Percentiles rank a stretch among this genome's conserved stretches.
Conservation (phyloP, 2,329 filamentous ascomycete species). For the Davidsoniella virescens region DNA sequence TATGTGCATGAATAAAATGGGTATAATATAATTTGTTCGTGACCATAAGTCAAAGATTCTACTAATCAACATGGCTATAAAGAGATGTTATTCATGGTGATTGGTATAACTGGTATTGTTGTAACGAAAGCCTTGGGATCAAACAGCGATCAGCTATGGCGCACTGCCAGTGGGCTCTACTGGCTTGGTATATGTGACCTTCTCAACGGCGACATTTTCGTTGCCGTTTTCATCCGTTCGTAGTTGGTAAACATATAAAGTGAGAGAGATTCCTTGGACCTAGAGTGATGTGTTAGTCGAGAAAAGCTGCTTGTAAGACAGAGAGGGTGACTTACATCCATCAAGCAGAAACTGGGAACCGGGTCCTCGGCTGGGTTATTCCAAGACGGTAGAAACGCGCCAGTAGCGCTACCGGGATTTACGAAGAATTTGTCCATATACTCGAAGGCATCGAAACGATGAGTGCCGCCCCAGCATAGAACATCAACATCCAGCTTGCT, state of each 20-base stretch:
- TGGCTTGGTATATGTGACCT: conserved; percentile 72
- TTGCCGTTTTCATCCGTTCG: conserved; percentile 60
- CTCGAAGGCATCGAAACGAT: conserved; percentile 54
- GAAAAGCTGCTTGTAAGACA: not conserved
- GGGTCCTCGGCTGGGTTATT: conserved; percentile 50
- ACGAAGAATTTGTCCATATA: conserved; percentile 63
- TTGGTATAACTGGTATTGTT: not conserved
- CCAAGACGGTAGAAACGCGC: conserved; percentile 44
- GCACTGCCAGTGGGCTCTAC: conserved; percentile 39
- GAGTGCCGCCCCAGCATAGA: conserved; percentile 51
- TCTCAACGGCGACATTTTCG: conserved; percentile 70
- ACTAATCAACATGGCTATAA: conserved; percentile 8
- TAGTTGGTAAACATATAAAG: conserved; percentile 84
- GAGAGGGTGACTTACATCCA: conserved; percentile 62
- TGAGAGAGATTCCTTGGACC: conserved; percentile 92
- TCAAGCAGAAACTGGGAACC: conserved; percentile 83
- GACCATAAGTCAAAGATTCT: not conserved
- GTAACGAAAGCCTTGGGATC: not conserved
- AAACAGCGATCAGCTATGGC: conserved; percentile 23
- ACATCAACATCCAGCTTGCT: conserved; percentile 54
- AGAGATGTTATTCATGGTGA: conserved; percentile 17
- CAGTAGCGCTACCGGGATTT: conserved; percentile 51
- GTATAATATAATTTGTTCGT: conserved; percentile 10
- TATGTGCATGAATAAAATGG: conserved; percentile 7
- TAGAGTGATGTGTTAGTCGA: conserved; percentile 21